These are phyloP conservation scores for Pseudohalonectria lignicola DNA, from an alignment of 2,329 filamentous ascomycete species.

Conservation along the genomic window DNA sequence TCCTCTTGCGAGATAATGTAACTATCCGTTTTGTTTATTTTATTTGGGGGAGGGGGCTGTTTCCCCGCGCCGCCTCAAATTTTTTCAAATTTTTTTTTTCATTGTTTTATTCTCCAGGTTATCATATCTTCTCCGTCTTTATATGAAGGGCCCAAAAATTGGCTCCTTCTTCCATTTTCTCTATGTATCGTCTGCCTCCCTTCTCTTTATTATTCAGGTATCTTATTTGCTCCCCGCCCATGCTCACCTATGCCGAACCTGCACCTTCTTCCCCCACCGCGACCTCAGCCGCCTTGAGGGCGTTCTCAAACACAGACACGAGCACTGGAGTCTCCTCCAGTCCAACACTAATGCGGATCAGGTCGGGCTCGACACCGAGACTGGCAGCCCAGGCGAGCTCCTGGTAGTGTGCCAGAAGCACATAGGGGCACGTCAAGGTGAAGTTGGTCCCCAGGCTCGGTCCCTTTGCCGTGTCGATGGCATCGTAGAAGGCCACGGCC, in stretches of 20 bases:
- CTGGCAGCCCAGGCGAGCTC: slow-evolving; percentile 85
- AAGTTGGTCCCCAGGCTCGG: slow-evolving; percentile 96
- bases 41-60: neutral
- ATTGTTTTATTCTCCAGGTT: slow-evolving; percentile 1
- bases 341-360: slow-evolving; percentile 83
- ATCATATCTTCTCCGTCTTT: neutral
- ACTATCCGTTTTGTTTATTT: slow-evolving; percentile 4
- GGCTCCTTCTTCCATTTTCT: neutral
- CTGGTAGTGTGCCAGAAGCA: slow-evolving; percentile 79
- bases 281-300: slow-evolving; percentile 50
- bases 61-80: too few species aligned
- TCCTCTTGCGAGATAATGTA: slow-evolving; percentile 51
- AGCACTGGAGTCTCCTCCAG: slow-evolving; percentile 67
- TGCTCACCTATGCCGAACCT: too few species aligned
- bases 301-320: slow-evolving; percentile 50
- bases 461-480: slow-evolving; percentile 79
- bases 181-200: neutral
- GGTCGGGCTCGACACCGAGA: slow-evolving; percentile 68
- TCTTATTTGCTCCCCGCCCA: neutral
- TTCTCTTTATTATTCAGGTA: too few species aligned
- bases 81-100: neutral
- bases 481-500: slow-evolving; percentile 75
- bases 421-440: slow-evolving; percentile 83
- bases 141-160: neutral
- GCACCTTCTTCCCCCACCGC: too few species aligned